Base-by-base conservation (phyloP, 2,329 filamentous ascomycete genomes). In the Aspergillus versicolor region DNA sequence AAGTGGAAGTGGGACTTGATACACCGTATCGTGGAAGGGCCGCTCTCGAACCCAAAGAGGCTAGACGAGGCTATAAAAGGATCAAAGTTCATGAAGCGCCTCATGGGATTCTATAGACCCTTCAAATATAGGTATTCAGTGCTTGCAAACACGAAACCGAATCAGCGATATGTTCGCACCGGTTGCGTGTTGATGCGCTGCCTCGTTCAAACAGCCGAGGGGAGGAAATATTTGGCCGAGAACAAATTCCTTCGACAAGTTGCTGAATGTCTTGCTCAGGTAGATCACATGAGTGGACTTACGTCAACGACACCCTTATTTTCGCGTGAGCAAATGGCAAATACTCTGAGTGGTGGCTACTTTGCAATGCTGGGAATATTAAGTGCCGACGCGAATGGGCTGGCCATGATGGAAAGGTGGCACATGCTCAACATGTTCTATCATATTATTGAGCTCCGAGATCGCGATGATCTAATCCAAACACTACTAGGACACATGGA, bases 401-500 rank as follows among this genome's bases (percentile, higher is more conserved):
- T 97, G 22, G 86, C 89, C 60, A 93, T 99, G 77, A 84, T 99
- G 69, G 93, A 97, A 72, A 83, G 91, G 66, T 97, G 94, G 93
- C 91, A 92, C 66, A 95, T 99, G 82, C 92, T 97, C 77, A 97
- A 97, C 74, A 99, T 99, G 91, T 95, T 97, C 82, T 99, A 99
- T 71, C 94, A 97, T 74, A 96, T 99, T 60, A 84, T 97, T 57
- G 93, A 97, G 69, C 81, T 96, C 44, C 91, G 90, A 66, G 89
- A 94, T 73, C 88, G 94, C 2, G 91, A 93, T 45, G 94, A 99
- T 71, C 80, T 99, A 58, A 91, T 97, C 70, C 91, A 92, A 70
- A 82, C 93, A 9, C 82, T 99, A 32, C 82, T 99, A 8, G 88
- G 89, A 48, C 94, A 92, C 67, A 92, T 99, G 75, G 93, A 99